Evolutionary conservation across 768 basidiomycete species (phyloP).

Genomic region (Strobilomyces echinocephalus): DNA sequence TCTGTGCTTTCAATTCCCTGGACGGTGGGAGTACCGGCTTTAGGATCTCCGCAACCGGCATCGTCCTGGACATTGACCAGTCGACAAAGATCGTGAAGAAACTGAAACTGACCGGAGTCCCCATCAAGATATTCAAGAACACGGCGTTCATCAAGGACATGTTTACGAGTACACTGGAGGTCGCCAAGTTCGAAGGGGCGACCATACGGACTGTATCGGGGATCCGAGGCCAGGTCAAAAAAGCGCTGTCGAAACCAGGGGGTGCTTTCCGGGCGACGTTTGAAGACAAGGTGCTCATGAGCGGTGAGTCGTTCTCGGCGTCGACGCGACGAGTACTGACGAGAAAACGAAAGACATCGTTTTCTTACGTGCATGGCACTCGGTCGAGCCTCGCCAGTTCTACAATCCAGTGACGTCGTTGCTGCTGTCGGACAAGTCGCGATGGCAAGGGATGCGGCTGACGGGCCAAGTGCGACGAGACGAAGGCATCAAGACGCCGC

Average conservation of each 20-base stretch:
- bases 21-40: constrained; percentile 66
- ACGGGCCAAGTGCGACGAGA: constrained; percentile 91
- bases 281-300: constrained; percentile 95
- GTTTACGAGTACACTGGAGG: constrained; percentile 90
- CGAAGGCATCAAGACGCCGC: constrained; percentile 76
- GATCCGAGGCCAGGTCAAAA: constrained; percentile 95
- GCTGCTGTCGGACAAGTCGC: constrained; percentile 73
- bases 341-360: constrained; percentile 65
- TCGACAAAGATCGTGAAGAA: constrained; percentile 97
- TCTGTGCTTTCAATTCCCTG: constrained; percentile 94
- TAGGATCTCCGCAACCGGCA: constrained; percentile 88
- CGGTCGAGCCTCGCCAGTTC: constrained; percentile 89
- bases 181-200: constrained; percentile 99
- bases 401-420: constrained; percentile 96
- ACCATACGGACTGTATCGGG: constrained; percentile 93
- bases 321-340: background rate
- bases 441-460: constrained; percentile 92
- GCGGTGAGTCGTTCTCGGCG: constrained; percentile 53
- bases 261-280: constrained; percentile 96
- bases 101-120: constrained; percentile 90
- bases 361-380: constrained; percentile 95
- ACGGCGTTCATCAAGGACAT: constrained; percentile 98
- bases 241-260: constrained; percentile 90
- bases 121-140: constrained; percentile 98
- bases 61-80: constrained; percentile 89